A percentile compares a stretch with the other conserved stretches of the same genome.
Conservation (phyloP, 306 rosid genomes). For the Pueraria montana region DNA sequence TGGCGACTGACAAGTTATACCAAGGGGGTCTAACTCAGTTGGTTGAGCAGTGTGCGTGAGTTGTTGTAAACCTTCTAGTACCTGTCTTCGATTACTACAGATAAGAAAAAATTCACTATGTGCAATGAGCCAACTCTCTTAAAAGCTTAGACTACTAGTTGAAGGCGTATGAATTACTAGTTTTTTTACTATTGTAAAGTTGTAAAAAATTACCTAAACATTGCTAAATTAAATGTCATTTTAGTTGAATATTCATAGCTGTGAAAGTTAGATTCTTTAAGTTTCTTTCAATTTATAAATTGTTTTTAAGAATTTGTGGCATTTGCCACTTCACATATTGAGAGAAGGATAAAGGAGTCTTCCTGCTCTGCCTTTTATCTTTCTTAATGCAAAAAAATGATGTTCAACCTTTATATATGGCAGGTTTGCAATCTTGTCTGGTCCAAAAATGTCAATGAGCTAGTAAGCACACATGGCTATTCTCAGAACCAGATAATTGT, state of each 20-base stretch:
- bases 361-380: background rate
- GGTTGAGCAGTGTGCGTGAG: too few relatives aligned
- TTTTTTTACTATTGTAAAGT: background rate
- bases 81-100: too few relatives aligned
- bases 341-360: background rate
- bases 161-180: background rate
- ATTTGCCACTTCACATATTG: constrained; percentile 32
- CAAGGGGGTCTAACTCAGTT: too few relatives aligned
- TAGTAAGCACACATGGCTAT: constrained; percentile 98
- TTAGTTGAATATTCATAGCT: constrained; percentile 27
- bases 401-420: constrained; percentile 45
- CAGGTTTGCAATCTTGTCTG: constrained; percentile 99
- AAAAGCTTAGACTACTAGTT: background rate
- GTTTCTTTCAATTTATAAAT: constrained; percentile 23
- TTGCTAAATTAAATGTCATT: constrained; percentile 9
- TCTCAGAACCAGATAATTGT: constrained; percentile 98
- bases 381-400: constrained; percentile 34
- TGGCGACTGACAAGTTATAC: background rate
- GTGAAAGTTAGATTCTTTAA: constrained; percentile 10
- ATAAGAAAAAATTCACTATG: too few relatives aligned
- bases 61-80: too few relatives aligned
- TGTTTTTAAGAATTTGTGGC: constrained; percentile 36
- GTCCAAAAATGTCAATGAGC: constrained; percentile 98
- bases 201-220: background rate
- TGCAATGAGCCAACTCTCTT: background rate